phyloP scores from a whole-genome alignment of 352 stramenopile species.

The Thalassiosira exigua region DNA sequence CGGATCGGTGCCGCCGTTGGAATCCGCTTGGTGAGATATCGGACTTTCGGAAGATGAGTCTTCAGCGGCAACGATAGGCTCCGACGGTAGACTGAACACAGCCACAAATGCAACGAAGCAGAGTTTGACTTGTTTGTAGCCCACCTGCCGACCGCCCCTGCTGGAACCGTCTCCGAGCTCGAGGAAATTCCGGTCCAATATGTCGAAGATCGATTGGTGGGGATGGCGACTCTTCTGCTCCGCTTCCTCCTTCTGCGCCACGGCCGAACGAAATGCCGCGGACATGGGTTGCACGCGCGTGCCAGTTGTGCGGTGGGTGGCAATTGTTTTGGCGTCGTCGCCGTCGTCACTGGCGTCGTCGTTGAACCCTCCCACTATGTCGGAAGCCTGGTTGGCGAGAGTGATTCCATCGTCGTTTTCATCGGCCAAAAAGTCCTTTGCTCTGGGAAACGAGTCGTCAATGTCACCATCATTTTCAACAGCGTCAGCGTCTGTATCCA shows the following conservation, averaged over 20 bases:
- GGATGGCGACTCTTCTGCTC: conserved; percentile 32
- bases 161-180: conserved; percentile 43
- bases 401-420: conserved; percentile 30
- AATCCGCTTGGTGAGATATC: no score
- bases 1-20: background rate
- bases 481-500: background rate
- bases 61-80: conserved; percentile 30
- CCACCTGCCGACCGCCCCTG: conserved; percentile 25
- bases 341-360: conserved; percentile 14
- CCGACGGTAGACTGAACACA: conserved; percentile 58
- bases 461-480: conserved; percentile 20
- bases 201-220: conserved; percentile 70
- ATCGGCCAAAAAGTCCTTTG: conserved; percentile 56
- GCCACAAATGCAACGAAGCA: conserved; percentile 72
- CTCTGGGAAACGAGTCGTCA: conserved; percentile 57
- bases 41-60: no score
- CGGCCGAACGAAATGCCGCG: conserved; percentile 37
- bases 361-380: conserved; percentile 57
- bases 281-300: conserved; percentile 44
- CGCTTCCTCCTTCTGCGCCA: conserved; percentile 19
- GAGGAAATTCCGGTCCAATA: conserved; percentile 70
- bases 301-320: conserved; percentile 37
- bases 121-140: conserved; percentile 65
- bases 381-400: conserved; percentile 20
- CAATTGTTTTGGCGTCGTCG: conserved; percentile 39